Base-by-base conservation (phyloP, 352 stramenopile genomes). In the Pythium dissimile region DNA sequence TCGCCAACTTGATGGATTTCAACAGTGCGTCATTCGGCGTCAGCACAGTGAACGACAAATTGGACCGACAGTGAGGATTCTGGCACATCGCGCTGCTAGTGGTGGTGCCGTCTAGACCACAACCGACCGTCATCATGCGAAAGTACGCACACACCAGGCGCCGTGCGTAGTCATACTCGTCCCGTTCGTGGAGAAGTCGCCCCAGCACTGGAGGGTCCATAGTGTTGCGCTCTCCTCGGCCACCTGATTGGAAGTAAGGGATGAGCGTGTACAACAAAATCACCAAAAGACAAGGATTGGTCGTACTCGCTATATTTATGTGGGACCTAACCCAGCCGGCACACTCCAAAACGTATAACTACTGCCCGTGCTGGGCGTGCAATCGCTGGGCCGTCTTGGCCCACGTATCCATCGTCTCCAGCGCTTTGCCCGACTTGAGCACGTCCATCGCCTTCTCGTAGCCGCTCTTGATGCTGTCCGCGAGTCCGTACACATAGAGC, bases 401-500 rank as follows among this genome's bases (percentile, higher is more conserved):
- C 82, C 82, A 92, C 24, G 84, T 81, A 60, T 89, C 70, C 21
- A 92, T 62, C 38, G 76, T 89, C 46, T 44, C 49, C 16, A 92
- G 65, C 32, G 71, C 83, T 15, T 81, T 72, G 13, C 91, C 90
- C 21, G 77, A 80, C 30, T 55, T 67, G 24, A 97, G 69, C 49
- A 88, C 77, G 23, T 68, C 71, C 64, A 80, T 83, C 11, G 90
- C 92, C 63, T 92, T 72, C 59, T 89, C 72, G 57, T 96, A 95
- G 23, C 89, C 88, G 37, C 67, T 80, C 69, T 96, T 92, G 49
- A 97, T 89, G 26, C 76, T 96, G 55, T 87, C 70, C 1, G 78
- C 80, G n/a, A 94, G 51, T 1, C 96, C 97, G 73, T 98, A 99
- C 5, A 99, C 95, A 68, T 99, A 99, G 55, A 98, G 86, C 13